These are phyloP conservation scores for Eragrostis tef DNA, from an alignment of 202 grass and related monocot genomes.

Conservation along the genomic window DNA sequence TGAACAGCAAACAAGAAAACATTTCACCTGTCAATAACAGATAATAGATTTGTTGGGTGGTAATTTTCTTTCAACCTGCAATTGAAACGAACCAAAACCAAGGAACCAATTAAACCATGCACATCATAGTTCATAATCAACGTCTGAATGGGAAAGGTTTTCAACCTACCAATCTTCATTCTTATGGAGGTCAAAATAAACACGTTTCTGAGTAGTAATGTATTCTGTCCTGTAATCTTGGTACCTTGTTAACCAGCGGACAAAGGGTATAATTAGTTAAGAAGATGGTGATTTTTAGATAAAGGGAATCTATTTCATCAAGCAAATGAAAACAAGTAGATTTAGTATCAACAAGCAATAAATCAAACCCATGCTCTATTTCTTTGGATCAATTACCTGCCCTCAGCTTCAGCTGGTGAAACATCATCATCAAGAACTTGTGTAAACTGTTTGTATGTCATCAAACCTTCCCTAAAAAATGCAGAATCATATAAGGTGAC, in stretches of 20 bases:
- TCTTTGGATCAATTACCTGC: conserved; percentile 54
- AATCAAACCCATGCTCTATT: conserved; percentile 6
- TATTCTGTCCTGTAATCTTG: conserved; percentile 76
- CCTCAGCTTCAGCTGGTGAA: conserved; percentile 75
- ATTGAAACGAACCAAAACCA: conserved; percentile 39
- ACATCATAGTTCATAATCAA: not conserved
- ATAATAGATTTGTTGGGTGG: conserved; percentile 77
- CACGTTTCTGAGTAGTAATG: conserved; percentile 78
- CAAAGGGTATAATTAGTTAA: conserved; percentile 37
- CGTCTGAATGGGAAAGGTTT: conserved; percentile 10
- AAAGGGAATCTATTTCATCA: too few relatives aligned
- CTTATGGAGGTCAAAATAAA: conserved; percentile 87
- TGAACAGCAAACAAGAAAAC: conserved; percentile 32
- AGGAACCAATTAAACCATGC: conserved; percentile 16
- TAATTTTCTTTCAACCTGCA: conserved; percentile 96
- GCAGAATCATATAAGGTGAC: conserved; percentile 26
- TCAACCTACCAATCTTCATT: conserved; percentile 72
- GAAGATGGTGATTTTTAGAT: conserved; percentile 11
- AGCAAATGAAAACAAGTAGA: not conserved
- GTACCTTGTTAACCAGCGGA: conserved; percentile 65
- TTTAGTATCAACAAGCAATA: conserved; percentile 11
- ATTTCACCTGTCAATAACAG: conserved; percentile 77
- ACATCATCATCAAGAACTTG: conserved; percentile 90
- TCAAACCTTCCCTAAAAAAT: conserved; percentile 75
- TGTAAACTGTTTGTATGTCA: conserved; percentile 83